Percentiles rank a stretch among this genome's conserved stretches.
phyloP scores from a whole-genome alignment of 2,329 filamentous ascomycete genomes.

The Pyrenophora tritici-repentis region DNA sequence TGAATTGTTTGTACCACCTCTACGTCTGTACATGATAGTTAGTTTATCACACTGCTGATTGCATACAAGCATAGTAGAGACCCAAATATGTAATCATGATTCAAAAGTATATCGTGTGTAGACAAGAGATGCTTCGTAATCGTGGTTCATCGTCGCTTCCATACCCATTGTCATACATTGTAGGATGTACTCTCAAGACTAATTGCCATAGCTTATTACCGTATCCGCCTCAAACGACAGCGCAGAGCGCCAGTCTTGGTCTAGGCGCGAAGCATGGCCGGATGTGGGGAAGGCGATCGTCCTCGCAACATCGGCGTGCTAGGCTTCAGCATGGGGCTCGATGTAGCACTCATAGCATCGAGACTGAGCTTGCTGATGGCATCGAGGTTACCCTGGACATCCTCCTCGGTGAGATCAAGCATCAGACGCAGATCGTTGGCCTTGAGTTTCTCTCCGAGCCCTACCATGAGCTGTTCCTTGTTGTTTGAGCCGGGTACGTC shows the following conservation, averaged over 20 bases:
- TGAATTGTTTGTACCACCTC: too few relatives aligned
- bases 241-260: background rate
- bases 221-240: background rate
- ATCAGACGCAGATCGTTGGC: constrained; percentile 45
- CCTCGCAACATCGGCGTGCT: constrained; percentile 44
- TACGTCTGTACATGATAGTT: too few relatives aligned
- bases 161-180: background rate
- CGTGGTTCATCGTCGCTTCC: background rate
- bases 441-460: constrained; percentile 40
- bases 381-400: constrained; percentile 43
- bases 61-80: background rate
- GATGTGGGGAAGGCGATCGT: constrained; percentile 41
- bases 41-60: background rate
- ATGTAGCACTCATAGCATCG: constrained; percentile 43
- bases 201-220: background rate
- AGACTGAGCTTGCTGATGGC: constrained; percentile 46
- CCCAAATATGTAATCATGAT: background rate
- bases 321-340: constrained; percentile 43
- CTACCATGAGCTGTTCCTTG: constrained; percentile 45
- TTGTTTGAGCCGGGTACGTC: constrained; percentile 31
- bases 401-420: constrained; percentile 44
- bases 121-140: constrained; percentile 1
- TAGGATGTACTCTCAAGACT: background rate
- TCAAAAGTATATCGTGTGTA: background rate
- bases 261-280: constrained; percentile 26